phyloP scores from a whole-genome alignment of 495 filamentous ascomycete species.

The Bacidia rubella region DNA sequence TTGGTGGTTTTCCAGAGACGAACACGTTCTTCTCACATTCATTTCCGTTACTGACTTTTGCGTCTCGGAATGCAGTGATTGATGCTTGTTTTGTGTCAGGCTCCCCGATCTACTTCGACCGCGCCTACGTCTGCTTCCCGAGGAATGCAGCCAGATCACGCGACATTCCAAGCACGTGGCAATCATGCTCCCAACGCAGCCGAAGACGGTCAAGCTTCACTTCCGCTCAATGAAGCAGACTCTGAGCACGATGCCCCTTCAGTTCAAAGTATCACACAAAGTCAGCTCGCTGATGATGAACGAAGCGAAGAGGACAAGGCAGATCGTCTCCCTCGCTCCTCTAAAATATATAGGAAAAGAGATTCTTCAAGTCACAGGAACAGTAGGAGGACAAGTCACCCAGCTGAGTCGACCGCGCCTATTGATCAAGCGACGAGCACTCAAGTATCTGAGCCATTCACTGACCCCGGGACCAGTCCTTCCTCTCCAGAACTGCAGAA shows the following conservation, averaged over 20 bases:
- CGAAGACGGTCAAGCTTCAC: background rate
- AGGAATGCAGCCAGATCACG: conserved; percentile 16
- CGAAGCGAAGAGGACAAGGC: conserved; percentile 11
- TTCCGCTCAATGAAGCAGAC: background rate
- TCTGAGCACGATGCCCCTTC: conserved; percentile 8
- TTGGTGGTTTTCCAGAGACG: background rate
- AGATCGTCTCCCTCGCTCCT: conserved; percentile 6
- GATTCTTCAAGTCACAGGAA: background rate
- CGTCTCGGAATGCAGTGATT: conserved; percentile 16
- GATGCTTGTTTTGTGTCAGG: conserved; percentile 21
- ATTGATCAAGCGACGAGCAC: conserved; percentile 4
- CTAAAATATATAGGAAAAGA: conserved; percentile 4
- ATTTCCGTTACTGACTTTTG: conserved; percentile 9
- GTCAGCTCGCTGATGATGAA: conserved; percentile 16
- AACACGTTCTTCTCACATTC: background rate
- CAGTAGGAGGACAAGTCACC: background rate
- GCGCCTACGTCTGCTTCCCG: conserved; percentile 4
- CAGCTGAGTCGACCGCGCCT: background rate
- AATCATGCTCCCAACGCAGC: background rate
- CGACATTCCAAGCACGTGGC: background rate
- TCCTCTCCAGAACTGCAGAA: background rate
- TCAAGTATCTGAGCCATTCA: too few relatives aligned
- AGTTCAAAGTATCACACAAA: conserved; percentile 14
- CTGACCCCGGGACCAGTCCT: too few relatives aligned
- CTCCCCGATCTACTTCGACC: conserved; percentile 6